These are phyloP conservation scores for Mycosphaerella sp. DNA, from an alignment of 2,329 filamentous ascomycete species.

Conservation along the genomic window DNA sequence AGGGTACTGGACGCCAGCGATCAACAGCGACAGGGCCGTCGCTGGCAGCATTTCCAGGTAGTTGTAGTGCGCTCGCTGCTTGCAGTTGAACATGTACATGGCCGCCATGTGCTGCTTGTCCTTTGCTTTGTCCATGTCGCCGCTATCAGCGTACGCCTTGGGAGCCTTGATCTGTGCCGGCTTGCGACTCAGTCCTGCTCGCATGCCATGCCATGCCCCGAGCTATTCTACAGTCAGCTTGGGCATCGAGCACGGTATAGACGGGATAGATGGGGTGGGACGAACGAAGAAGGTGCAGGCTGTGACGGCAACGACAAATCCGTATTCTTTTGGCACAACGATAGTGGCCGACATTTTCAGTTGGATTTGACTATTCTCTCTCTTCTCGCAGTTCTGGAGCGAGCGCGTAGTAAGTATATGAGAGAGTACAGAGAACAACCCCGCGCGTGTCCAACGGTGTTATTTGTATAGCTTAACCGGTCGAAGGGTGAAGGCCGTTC, in stretches of 20 bases:
- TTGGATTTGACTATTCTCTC: not conserved
- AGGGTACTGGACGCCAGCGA: constrained; percentile 52
- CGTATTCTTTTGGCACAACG: constrained; percentile 45
- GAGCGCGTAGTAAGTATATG: not conserved
- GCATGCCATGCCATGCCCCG: constrained; percentile 45
- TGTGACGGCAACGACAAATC: constrained; percentile 50
- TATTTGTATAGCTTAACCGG: not conserved
- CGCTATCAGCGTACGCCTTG: constrained; percentile 51
- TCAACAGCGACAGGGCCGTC: constrained; percentile 47
- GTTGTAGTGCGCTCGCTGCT: constrained; percentile 51
- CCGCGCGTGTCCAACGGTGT: not conserved
- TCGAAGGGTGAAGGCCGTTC: not conserved
- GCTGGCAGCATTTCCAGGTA: constrained; percentile 54
- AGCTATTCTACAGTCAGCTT: constrained; percentile 31
- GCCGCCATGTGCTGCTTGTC: constrained; percentile 38
- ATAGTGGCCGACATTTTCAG: constrained; percentile 32
- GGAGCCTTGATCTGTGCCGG: constrained; percentile 52
- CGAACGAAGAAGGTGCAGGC: constrained; percentile 47
- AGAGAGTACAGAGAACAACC: not conserved
- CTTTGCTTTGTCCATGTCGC: constrained; percentile 44
- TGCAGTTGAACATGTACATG: constrained; percentile 45
- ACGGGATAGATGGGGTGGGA: not conserved
- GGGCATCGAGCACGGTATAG: not conserved
- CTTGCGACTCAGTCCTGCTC: constrained; percentile 46
- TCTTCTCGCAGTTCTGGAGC: not conserved